These are phyloP conservation scores for Podaxis pistillaris DNA, from an alignment of 768 basidiomycete genomes.

Conservation along the genomic window DNA sequence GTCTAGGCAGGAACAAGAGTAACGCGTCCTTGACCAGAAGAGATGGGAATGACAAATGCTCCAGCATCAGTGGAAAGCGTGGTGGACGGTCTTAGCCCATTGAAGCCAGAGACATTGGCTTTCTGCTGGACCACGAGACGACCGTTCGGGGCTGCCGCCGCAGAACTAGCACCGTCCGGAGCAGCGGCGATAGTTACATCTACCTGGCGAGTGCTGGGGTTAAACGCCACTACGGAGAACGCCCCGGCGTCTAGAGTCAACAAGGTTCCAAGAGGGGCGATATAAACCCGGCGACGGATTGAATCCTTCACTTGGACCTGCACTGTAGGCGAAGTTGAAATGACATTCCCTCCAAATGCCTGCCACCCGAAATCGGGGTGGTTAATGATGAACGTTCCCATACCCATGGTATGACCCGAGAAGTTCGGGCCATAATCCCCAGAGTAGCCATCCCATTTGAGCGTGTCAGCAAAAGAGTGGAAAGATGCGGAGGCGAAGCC, in stretches of 20 bases:
- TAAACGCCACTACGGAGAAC: constrained; percentile 41
- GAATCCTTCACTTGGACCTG: constrained; percentile 46
- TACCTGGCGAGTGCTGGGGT: constrained; percentile 37
- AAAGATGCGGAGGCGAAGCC: constrained; percentile 60
- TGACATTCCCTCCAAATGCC: constrained; percentile 51
- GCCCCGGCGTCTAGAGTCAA: constrained; percentile 51
- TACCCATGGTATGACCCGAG: constrained; percentile 51
- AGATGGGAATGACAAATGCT: constrained; percentile 45
- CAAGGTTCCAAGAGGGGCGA: constrained; percentile 46
- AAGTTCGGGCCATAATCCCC: constrained; percentile 63
- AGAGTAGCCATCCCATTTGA: constrained; percentile 57
- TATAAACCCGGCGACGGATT: constrained; percentile 48
- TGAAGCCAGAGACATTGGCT: constrained; percentile 35
- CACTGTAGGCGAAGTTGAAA: constrained; percentile 39
- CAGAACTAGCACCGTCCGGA: constrained; percentile 35
- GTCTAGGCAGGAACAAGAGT: constrained; percentile 23
- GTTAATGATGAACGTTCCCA: constrained; percentile 45
- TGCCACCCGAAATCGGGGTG: constrained; percentile 63
- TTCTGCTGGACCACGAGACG: constrained; percentile 46
- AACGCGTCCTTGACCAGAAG: constrained; percentile 35
- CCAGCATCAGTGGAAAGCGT: constrained; percentile 40
- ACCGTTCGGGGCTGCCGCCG: constrained; percentile 45
- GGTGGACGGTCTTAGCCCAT: constrained; percentile 37
- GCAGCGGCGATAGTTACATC: constrained; percentile 38
- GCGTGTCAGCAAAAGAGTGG: constrained; percentile 56